Conservation (phyloP, 164 flowering plant species). For the Tetracentron sinense region DNA sequence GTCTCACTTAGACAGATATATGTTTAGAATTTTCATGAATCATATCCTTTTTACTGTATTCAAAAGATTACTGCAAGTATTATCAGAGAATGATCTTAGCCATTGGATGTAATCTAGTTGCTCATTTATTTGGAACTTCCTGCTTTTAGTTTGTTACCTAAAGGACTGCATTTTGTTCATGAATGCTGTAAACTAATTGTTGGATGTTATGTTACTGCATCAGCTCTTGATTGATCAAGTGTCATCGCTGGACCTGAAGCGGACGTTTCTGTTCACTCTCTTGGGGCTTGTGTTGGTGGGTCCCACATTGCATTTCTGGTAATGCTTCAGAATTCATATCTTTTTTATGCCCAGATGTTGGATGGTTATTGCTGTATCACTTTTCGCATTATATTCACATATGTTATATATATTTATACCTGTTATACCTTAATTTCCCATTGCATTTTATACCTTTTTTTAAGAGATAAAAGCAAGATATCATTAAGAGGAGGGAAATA, state of each 20-base stretch:
- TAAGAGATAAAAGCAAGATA: too few relatives aligned
- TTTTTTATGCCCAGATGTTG: background rate
- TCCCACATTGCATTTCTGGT: slow-evolving; percentile 95
- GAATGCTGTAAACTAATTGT: background rate
- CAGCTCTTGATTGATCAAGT: slow-evolving; percentile 74
- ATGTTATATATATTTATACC: background rate
- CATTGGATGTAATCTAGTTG: background rate
- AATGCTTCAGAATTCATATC: slow-evolving; percentile 22
- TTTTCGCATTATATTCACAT: background rate
- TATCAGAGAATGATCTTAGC: background rate
- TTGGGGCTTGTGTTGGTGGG: slow-evolving; percentile 87
- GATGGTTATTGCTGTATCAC: background rate
- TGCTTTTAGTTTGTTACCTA: background rate
- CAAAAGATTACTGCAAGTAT: background rate
- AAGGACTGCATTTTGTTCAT: background rate
- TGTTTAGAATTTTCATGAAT: background rate
- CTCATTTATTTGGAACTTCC: background rate
- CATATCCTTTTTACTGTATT: background rate
- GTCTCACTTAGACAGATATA: background rate
- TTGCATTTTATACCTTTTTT: too few relatives aligned
- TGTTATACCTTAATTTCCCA: too few relatives aligned
- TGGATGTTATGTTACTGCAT: background rate
- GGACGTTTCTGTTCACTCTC: slow-evolving; percentile 67
- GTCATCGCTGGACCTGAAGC: slow-evolving; percentile 58
- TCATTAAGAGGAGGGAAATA: too few relatives aligned